phyloP scores from a whole-genome alignment of 2,329 filamentous ascomycete genomes.

The Rutstroemia sp. region DNA sequence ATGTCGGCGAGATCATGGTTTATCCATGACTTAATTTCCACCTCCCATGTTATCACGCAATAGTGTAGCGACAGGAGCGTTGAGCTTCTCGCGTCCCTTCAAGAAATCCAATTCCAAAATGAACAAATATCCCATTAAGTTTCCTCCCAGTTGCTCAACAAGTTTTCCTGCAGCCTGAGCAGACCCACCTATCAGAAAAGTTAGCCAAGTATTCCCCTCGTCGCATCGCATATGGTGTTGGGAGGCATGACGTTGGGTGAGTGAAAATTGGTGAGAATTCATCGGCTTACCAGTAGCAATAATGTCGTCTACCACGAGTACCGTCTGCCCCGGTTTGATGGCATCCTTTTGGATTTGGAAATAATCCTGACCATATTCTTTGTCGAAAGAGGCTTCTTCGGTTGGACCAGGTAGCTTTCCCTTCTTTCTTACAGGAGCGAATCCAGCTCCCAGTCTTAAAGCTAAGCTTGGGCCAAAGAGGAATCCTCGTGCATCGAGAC shows the following conservation, averaged over 20 bases:
- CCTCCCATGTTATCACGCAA: slow-evolving; percentile 50
- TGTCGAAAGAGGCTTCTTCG: slow-evolving; percentile 78
- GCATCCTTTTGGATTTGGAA: slow-evolving; percentile 93
- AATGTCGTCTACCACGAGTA: slow-evolving; percentile 93
- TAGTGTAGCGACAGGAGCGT: slow-evolving; percentile 75
- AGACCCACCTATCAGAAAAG: slow-evolving; percentile 62
- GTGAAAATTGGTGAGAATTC: not conserved
- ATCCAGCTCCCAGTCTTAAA: slow-evolving; percentile 71
- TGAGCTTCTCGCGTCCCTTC: slow-evolving; percentile 84
- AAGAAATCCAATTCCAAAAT: slow-evolving; percentile 93
- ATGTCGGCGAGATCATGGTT: too few relatives aligned
- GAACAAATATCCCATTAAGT: slow-evolving; percentile 86
- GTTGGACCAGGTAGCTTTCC: slow-evolving; percentile 92
- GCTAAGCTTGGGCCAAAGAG: slow-evolving; percentile 89
- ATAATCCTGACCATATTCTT: slow-evolving; percentile 92
- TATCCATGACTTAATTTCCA: slow-evolving; percentile 3
- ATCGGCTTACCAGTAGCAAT: slow-evolving; percentile 83
- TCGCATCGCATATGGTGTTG: too few relatives aligned
- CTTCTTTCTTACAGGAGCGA: slow-evolving; percentile 90
- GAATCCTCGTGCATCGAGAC: slow-evolving; percentile 90
- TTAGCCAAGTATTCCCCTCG: slow-evolving; percentile 6
- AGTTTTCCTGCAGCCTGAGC: slow-evolving; percentile 82
- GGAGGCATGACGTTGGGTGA: not conserved
- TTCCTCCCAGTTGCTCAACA: slow-evolving; percentile 76
- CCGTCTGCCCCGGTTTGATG: slow-evolving; percentile 79